These are phyloP conservation scores for Mycena belliarum DNA, from an alignment of 768 basidiomycete genomes.

Conservation along the genomic window DNA sequence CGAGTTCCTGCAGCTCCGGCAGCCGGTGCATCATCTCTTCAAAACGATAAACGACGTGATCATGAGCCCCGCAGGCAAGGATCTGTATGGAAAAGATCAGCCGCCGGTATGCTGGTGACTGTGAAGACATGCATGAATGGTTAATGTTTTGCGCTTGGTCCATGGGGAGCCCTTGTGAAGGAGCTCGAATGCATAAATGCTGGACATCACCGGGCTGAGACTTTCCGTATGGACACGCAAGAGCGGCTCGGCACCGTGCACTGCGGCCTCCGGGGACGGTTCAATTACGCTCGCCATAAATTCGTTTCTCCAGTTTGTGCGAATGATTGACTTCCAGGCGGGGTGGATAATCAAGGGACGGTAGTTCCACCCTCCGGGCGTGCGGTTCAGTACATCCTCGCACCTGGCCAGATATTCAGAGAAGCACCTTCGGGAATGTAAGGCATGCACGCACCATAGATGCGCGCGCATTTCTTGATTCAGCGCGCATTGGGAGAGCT, in stretches of 20 bases:
- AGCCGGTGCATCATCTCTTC: constrained; percentile 5
- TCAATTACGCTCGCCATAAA: constrained; percentile 1
- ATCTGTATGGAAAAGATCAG: not conserved
- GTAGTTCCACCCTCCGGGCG: constrained; percentile 2
- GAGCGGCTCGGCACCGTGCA: not conserved
- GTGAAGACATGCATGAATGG: not conserved
- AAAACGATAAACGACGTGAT: not conserved
- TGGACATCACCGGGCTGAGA: not conserved
- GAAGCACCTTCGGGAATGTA: not conserved
- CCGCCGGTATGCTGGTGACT: not conserved
- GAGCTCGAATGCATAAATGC: not conserved
- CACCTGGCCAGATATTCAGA: too few relatives aligned
- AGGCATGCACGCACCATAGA: not conserved
- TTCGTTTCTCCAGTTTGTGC: not conserved
- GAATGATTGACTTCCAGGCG: constrained; percentile 1
- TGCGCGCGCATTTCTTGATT: constrained; percentile 3
- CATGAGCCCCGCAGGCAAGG: not conserved
- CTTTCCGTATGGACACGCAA: constrained; percentile 1
- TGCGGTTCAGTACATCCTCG: constrained; percentile 4
- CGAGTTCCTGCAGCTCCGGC: constrained; percentile 1
- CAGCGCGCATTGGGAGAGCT: not conserved
- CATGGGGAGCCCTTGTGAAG: constrained; percentile 2
- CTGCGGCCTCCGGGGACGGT: not conserved
- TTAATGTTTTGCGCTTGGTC: not conserved
- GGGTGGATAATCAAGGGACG: constrained; percentile 1